These are phyloP conservation scores for Quercus phellos DNA, from an alignment of 331 rosid species.

Conservation along the genomic window DNA sequence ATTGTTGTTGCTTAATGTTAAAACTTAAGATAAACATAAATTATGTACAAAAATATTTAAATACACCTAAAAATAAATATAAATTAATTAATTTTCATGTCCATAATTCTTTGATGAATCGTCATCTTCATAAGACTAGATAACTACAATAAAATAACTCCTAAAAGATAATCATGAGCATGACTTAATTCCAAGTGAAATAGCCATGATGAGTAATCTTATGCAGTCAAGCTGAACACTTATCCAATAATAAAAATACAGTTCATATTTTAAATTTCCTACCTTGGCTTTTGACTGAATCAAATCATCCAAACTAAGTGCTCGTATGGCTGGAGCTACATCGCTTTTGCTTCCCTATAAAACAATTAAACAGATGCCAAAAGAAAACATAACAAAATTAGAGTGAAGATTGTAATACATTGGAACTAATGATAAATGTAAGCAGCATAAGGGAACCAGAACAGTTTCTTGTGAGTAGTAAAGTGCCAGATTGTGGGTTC, in stretches of 20 bases:
- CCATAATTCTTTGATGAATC: too few relatives aligned
- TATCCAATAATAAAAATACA: neutral
- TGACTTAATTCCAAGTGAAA: neutral
- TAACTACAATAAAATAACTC: neutral
- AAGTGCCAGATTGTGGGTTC: neutral
- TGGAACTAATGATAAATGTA: neutral
- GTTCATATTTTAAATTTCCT: neutral
- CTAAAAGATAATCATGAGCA: neutral
- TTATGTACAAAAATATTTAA: too few relatives aligned
- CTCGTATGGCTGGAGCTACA: conserved; percentile 35
- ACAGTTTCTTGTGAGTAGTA: neutral
- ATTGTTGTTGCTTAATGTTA: too few relatives aligned
- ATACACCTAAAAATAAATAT: too few relatives aligned
- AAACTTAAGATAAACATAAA: too few relatives aligned
- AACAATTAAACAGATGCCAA: neutral
- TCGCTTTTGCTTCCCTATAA: conserved; percentile 39
- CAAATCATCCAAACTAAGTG: conserved; percentile 75
- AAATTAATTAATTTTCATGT: too few relatives aligned
- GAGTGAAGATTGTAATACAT: neutral
- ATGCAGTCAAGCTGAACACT: neutral
- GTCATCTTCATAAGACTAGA: neutral
- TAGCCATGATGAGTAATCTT: neutral
- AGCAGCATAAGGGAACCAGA: neutral
- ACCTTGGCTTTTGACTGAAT: conserved; percentile 84
- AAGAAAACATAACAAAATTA: neutral